These are phyloP conservation scores for Cryptococcus jaspeensis DNA, from an alignment of 1,284 basidiomycete species.

Conservation along the genomic window DNA sequence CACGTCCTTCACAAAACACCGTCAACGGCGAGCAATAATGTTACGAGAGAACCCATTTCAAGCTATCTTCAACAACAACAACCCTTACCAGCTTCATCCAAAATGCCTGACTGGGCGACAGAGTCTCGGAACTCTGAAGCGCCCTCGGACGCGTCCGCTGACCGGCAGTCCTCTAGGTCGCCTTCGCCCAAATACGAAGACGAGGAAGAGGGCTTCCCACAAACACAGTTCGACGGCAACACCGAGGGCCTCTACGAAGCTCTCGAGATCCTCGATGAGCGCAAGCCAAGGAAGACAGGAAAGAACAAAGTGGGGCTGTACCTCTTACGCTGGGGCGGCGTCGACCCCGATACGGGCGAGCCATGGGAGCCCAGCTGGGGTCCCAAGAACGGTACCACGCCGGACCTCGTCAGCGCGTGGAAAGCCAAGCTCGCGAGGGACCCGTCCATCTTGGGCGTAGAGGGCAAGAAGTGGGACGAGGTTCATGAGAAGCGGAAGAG, in stretches of 20 bases:
- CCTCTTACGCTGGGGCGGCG: constrained; percentile 38
- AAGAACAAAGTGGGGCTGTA: constrained; percentile 18
- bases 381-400: constrained; percentile 20
- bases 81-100: not conserved
- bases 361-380: constrained; percentile 38
- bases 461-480: not conserved
- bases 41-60: no score
- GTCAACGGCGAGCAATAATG: not conserved
- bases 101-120: not conserved
- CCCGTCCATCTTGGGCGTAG: constrained; percentile 18
- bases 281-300: not conserved
- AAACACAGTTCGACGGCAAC: constrained; percentile 25
- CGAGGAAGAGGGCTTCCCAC: not conserved
- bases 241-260: constrained; percentile 21
- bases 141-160: no score
- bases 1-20: no score
- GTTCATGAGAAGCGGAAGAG: constrained; percentile 3
- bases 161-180: no score
- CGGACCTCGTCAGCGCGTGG: constrained; percentile 31
- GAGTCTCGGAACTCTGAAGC: no score
- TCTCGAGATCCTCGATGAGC: constrained; percentile 28
- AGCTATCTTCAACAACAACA: not conserved
- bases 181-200: no score
- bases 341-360: constrained; percentile 28
- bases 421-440: constrained; percentile 20